These are phyloP conservation scores for Saccharomyces paradoxus DNA, from an alignment of 805 yeast genomes.

Conservation along the genomic window DNA sequence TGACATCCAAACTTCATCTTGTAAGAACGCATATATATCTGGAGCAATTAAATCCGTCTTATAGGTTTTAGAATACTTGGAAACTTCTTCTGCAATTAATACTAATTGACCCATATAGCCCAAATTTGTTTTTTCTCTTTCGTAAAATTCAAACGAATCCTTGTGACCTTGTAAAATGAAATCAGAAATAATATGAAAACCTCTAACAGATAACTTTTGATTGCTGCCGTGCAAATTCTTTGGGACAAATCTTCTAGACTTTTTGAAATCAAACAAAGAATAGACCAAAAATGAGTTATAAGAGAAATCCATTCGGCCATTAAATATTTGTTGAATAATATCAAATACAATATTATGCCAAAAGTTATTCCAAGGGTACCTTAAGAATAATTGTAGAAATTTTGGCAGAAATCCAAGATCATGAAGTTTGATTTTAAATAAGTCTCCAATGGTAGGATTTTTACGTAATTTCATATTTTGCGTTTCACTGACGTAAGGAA, in stretches of 20 bases:
- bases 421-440: constrained; percentile 67
- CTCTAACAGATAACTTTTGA: constrained; percentile 37
- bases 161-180: constrained; percentile 55
- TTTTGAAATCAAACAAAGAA: constrained; percentile 18
- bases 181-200: constrained; percentile 50
- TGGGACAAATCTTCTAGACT: constrained; percentile 6
- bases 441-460: constrained; percentile 76
- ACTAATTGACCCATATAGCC: constrained; percentile 96
- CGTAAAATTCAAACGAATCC: constrained; percentile 52
- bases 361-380: constrained; percentile 92
- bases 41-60: constrained; percentile 26
- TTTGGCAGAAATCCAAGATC: constrained; percentile 63
- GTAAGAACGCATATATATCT: constrained; percentile 18
- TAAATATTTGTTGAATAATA: constrained; percentile 84
- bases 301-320: constrained; percentile 76
- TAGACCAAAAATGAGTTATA: constrained; percentile 66
- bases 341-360: constrained; percentile 95
- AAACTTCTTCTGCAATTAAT: constrained; percentile 88
- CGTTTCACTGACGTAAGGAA: constrained; percentile 30
- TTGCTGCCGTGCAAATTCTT: neutral
- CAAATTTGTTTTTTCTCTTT: constrained; percentile 52
- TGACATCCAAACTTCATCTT: constrained; percentile 22
- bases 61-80: constrained; percentile 55
- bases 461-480: constrained; percentile 37
- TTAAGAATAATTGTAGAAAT: constrained; percentile 63